Percentiles rank a stretch among this genome's conserved stretches.
phyloP scores from a whole-genome alignment of 768 basidiomycete genomes.

The Hypholoma sublateritium region DNA sequence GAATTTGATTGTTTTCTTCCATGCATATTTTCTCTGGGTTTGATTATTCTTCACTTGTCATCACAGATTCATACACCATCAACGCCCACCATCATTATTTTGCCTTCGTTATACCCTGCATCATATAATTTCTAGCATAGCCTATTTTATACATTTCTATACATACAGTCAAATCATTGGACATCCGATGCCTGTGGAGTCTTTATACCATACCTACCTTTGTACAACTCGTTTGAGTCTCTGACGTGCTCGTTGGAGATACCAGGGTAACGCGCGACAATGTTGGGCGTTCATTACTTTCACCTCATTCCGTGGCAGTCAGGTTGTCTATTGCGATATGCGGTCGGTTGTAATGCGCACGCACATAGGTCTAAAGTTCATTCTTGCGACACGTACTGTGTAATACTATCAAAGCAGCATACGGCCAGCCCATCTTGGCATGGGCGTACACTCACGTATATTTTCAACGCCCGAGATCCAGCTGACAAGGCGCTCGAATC shows the following conservation, averaged over 20 bases:
- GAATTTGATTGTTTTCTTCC: neutral
- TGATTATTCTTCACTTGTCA: neutral
- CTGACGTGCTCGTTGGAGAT: too few relatives aligned
- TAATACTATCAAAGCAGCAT: constrained; percentile 57
- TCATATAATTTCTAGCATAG: neutral
- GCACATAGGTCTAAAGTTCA: neutral
- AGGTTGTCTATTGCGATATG: neutral
- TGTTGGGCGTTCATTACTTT: too few relatives aligned
- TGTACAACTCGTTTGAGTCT: too few relatives aligned
- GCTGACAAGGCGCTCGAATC: constrained; percentile 87
- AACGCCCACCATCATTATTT: neutral
- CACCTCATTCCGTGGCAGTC: too few relatives aligned
- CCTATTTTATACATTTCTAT: neutral
- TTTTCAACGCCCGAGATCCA: constrained; percentile 89
- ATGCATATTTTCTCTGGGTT: neutral
- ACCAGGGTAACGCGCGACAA: too few relatives aligned
- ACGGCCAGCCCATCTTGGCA: constrained; percentile 86
- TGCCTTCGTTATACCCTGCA: constrained; percentile 3
- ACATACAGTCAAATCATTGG: neutral
- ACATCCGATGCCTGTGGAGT: neutral
- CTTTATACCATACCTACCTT: neutral
- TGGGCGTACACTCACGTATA: constrained; percentile 89
- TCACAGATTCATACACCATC: neutral
- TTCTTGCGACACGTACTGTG: neutral
- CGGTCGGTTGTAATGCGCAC: neutral